Percentiles rank a stretch among this genome's conserved stretches.
These are phyloP conservation scores for Oehlia diaphana DNA, from an alignment of 192 early-diverging fungal species.

Conservation along the genomic window DNA sequence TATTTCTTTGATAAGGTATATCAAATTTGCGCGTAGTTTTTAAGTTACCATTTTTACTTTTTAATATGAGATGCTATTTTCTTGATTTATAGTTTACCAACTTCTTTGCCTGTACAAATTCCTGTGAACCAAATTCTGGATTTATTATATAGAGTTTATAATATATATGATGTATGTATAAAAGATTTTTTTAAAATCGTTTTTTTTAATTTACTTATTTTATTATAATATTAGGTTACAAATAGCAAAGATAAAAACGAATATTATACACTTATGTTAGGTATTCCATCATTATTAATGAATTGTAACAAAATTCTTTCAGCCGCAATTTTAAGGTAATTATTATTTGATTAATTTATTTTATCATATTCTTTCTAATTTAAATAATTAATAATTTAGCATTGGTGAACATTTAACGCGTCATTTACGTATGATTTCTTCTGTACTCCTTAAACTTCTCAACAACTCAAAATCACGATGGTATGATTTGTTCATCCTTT, in stretches of 20 bases:
- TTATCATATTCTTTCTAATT: background rate
- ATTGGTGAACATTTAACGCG: conserved; percentile 34
- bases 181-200: background rate
- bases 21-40: no score
- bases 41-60: conserved; percentile 19
- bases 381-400: conserved; percentile 23
- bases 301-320: conserved; percentile 42
- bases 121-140: conserved; percentile 53
- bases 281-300: conserved; percentile 45
- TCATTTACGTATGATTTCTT: conserved; percentile 35
- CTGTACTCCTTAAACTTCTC: conserved; percentile 37
- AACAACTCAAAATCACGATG: conserved; percentile 36
- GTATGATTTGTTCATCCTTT: conserved; percentile 24
- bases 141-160: conserved; percentile 49
- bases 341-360: background rate
- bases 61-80: conserved; percentile 30
- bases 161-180: conserved; percentile 40
- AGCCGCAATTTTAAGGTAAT: conserved; percentile 11
- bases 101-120: conserved; percentile 41
- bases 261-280: conserved; percentile 47
- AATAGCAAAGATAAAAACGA: conserved; percentile 51
- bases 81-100: conserved; percentile 41
- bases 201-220: background rate
- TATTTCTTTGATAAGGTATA: conserved; percentile 40
- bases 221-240: conserved; percentile 30